Base-by-base conservation (phyloP, 441 rosid genomes). In the Capsella rubella region DNA sequence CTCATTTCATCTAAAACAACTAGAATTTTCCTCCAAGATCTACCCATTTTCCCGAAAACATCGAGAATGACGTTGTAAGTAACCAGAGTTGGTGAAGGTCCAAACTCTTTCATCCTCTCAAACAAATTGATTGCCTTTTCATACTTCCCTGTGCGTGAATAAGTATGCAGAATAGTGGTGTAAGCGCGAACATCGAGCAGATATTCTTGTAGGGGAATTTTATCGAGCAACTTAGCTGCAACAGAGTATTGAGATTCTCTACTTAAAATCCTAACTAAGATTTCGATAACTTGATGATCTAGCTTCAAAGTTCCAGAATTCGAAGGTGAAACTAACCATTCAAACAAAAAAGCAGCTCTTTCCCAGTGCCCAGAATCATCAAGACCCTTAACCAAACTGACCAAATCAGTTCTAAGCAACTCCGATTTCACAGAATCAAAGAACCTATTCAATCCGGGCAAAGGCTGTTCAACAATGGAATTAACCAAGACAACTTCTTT, bases 11-110 rank as follows among this genome's bases (percentile, higher is more conserved):
- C 89, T 77, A 93, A 64, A 43, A 93, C 84, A 3, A 47, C 54
- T 13, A 88, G 75, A 82, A 90, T 89, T 25, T 81, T 87, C 14
- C 73, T 46, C 92, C 95, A 89, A 5, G 98, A 93, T 16, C 92
- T 74, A 49, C 98, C 97, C 97, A 87, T 90, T 76, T 82, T 88
- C 70, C 98, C 97, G 56, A 83, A 90, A 79, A 86, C 97, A 83
- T 91, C 93, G n/a, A 91, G 92, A 87, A 91, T 83, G 62, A 91
- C 93, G 76, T 93, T 93, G 74, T 90, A 93, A 64, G 98, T 93
- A 9, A 93, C 97, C 79, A 93, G 59, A 71, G 87, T 86, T 9
- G 98, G 97, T 9, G 84, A 80, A 71, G 91, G 64, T 3, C 97
- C 93, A 21, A 74, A 82, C 68, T 86, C 88, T 71, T 83, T 91